These are phyloP conservation scores for Colletotrichum sp. DNA, from an alignment of 2,329 filamentous ascomycete genomes.

Conservation along the genomic window DNA sequence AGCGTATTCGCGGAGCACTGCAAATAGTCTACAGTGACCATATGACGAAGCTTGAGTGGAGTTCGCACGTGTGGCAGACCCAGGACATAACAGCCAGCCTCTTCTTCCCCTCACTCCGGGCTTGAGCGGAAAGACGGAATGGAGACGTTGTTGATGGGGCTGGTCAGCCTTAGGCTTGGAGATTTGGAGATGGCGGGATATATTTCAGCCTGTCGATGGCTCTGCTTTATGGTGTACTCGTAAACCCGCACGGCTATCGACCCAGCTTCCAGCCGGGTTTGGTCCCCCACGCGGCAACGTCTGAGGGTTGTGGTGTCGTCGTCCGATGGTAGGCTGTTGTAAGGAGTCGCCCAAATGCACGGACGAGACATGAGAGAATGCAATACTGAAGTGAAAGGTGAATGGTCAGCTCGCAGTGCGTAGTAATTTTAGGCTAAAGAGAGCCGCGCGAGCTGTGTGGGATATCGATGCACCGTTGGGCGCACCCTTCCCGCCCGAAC, in stretches of 20 bases:
- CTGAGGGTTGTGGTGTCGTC: constrained; percentile 1
- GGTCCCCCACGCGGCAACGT: constrained; percentile 15
- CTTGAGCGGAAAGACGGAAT: background rate
- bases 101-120: background rate
- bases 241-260: background rate
- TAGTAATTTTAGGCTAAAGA: constrained; percentile 8
- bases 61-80: background rate
- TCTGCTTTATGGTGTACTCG: background rate
- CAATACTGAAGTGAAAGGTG: background rate
- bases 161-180: constrained; percentile 16
- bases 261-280: background rate
- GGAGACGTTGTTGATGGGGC: constrained; percentile 3
- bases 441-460: background rate
- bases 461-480: background rate
- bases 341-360: background rate
- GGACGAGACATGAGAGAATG: background rate
- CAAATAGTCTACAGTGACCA: background rate
- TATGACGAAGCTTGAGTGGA: constrained; percentile 12
- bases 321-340: constrained; percentile 4
- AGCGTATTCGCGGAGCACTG: background rate
- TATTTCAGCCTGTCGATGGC: background rate
- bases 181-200: background rate
- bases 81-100: background rate
- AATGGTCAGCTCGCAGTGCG: background rate
- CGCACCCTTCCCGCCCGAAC: background rate